Conservation (phyloP, 148 eudicot genomes). For the Dysphania ambrosioides region DNA sequence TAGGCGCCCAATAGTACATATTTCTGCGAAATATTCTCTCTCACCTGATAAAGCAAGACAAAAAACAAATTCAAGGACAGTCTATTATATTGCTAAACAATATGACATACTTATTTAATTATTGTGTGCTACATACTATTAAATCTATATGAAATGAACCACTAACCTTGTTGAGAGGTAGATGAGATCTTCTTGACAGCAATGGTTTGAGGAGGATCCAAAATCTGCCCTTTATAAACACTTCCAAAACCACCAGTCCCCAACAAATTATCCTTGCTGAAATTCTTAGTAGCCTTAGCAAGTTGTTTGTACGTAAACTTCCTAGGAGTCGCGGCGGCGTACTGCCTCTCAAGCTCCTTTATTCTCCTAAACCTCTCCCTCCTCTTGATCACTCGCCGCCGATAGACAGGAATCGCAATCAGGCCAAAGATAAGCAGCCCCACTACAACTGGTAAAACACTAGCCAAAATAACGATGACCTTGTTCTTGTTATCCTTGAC, state of each 20-base stretch:
- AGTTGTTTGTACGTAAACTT: constrained; percentile 50
- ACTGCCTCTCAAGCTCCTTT: constrained; percentile 43
- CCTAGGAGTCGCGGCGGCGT: constrained; percentile 49
- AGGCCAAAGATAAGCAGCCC: constrained; percentile 17
- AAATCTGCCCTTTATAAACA: constrained; percentile 56
- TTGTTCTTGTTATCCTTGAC: constrained; percentile 30
- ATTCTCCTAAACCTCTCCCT: constrained; percentile 31
- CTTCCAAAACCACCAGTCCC: constrained; percentile 77
- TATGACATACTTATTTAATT: too few species aligned
- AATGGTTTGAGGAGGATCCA: constrained; percentile 33
- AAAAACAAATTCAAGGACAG: too few species aligned
- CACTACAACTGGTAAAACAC: constrained; percentile 35
- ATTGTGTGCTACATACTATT: too few species aligned
- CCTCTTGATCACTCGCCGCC: constrained; percentile 14
- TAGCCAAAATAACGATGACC: constrained; percentile 16
- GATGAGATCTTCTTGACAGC: constrained; percentile 73
- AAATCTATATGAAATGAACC: too few species aligned
- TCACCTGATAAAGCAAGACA: constrained; percentile 31
- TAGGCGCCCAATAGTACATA: constrained; percentile 62
- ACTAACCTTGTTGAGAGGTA: constrained; percentile 54
- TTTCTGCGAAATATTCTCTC: constrained; percentile 62
- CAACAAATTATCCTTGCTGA: constrained; percentile 53
- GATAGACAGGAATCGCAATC: constrained; percentile 27
- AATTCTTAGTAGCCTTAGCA: constrained; percentile 56
- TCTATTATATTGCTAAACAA: too few species aligned